Evolutionary conservation across 495 filamentous ascomycete genomes (phyloP).

Genomic region (Paragyromitra xinjiangensis): DNA sequence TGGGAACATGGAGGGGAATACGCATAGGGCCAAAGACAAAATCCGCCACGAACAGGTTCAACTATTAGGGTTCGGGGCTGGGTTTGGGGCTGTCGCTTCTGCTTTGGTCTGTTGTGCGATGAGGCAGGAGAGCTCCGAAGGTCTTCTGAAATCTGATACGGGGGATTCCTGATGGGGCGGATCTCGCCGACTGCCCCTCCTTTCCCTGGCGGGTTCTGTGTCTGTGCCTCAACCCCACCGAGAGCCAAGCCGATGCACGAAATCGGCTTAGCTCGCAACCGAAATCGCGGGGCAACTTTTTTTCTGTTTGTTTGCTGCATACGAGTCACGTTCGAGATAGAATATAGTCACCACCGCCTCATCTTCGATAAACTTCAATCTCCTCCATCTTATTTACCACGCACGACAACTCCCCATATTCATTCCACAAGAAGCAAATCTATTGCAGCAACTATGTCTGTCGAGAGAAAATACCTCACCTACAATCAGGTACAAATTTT

Average conservation of each 20-base stretch:
- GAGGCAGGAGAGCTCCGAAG: constrained; percentile 35
- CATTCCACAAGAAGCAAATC: constrained; percentile 1
- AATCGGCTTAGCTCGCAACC: constrained; percentile 40
- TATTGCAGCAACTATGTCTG: constrained; percentile 64
- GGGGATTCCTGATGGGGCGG: constrained; percentile 17
- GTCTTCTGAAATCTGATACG: background rate
- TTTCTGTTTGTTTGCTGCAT: constrained; percentile 16
- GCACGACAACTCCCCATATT: background rate
- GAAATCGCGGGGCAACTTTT: constrained; percentile 47
- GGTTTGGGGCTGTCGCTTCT: too few relatives aligned
- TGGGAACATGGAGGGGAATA: too few relatives aligned
- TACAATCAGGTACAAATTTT: constrained; percentile 79
- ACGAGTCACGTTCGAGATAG: constrained; percentile 12
- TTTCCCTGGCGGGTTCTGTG: background rate
- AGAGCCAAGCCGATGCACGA: constrained; percentile 32
- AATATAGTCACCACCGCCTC: constrained; percentile 18
- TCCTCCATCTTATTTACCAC: constrained; percentile 5
- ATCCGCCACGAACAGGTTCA: too few relatives aligned
- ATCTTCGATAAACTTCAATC: constrained; percentile 18
- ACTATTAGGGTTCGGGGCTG: too few relatives aligned
- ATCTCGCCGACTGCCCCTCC: constrained; percentile 37
- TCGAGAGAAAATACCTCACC: constrained; percentile 90
- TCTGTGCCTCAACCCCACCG: background rate
- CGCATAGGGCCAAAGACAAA: too few relatives aligned
- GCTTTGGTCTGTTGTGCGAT: background rate